Evolutionary conservation across 2,329 filamentous ascomycete species (phyloP).

Genomic region (Calonectria leucothoes): DNA sequence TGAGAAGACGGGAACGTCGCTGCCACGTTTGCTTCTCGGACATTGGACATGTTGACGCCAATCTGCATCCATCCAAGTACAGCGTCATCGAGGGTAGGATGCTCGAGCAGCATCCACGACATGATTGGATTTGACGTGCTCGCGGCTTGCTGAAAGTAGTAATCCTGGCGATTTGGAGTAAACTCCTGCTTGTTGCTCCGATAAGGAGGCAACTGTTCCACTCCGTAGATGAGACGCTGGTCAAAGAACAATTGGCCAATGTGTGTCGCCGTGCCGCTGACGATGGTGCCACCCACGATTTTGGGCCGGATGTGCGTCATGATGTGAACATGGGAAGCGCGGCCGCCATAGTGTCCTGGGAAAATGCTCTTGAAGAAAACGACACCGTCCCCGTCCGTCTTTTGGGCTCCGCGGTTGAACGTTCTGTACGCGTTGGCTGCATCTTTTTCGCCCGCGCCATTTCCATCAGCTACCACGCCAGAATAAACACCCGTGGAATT

Average conservation of each 20-base stretch:
- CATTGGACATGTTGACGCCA: constrained; percentile 16
- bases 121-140: constrained; percentile 12
- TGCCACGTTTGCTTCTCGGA: background rate
- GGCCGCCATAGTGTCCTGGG: constrained; percentile 50
- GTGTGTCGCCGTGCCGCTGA: constrained; percentile 59
- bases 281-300: constrained; percentile 59
- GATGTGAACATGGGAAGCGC: constrained; percentile 50
- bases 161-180: constrained; percentile 62
- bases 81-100: background rate
- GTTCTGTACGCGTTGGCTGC: constrained; percentile 42
- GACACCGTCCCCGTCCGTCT: constrained; percentile 47
- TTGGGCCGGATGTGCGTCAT: constrained; percentile 42
- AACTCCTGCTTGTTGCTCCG: constrained; percentile 51
- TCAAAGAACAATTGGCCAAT: constrained; percentile 71
- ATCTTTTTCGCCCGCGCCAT: constrained; percentile 43
- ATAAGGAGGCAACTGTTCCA: constrained; percentile 59
- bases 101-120: background rate
- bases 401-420: constrained; percentile 48
- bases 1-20: background rate
- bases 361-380: constrained; percentile 48
- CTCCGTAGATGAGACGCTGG: constrained; percentile 60
- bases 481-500: constrained; percentile 53
- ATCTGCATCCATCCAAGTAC: constrained; percentile 17
- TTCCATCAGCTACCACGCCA: constrained; percentile 47
- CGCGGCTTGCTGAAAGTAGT: background rate